A percentile compares a stretch with the other conserved stretches of the same genome.
Conservation (phyloP, 2,329 filamentous ascomycete genomes). For the Nannizziopsis barbatae region DNA sequence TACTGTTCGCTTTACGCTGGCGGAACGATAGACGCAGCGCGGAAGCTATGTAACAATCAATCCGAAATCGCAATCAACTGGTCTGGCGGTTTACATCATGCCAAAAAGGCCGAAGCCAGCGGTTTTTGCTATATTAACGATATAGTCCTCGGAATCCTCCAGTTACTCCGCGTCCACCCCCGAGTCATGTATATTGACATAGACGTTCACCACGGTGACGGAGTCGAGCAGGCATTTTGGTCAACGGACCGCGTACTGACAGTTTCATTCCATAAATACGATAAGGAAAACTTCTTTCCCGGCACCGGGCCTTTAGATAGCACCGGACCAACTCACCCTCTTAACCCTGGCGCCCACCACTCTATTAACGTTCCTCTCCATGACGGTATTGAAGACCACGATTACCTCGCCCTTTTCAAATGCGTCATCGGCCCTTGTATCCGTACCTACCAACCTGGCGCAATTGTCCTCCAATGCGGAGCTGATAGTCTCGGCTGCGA, state of each 20-base stretch:
- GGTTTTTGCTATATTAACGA: slow-evolving; percentile 99
- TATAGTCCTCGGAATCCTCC: slow-evolving; percentile 85
- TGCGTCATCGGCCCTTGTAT: slow-evolving; percentile 67
- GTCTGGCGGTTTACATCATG: slow-evolving; percentile 93
- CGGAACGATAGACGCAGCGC: slow-evolving; percentile 78
- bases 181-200: slow-evolving; percentile 92
- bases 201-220: slow-evolving; percentile 83
- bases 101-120: slow-evolving; percentile 84
- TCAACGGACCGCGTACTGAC: slow-evolving; percentile 85
- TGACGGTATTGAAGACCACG: slow-evolving; percentile 81
- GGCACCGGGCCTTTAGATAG: slow-evolving; percentile 80
- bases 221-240: slow-evolving; percentile 83
- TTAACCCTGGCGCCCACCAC: slow-evolving; percentile 80
- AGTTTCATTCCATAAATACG: slow-evolving; percentile 93
- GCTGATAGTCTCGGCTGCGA: slow-evolving; percentile 92
- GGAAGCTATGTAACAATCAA: slow-evolving; percentile 74
- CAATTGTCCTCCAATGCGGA: slow-evolving; percentile 90
- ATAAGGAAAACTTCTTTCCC: slow-evolving; percentile 73
- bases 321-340: slow-evolving; percentile 69
- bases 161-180: slow-evolving; percentile 68
- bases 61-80: slow-evolving; percentile 96
- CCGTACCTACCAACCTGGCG: slow-evolving; percentile 72
- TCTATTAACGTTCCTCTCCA: slow-evolving; percentile 81
- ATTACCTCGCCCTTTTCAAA: slow-evolving; percentile 78
- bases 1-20: slow-evolving; percentile 92